Base-by-base conservation (phyloP, 495 filamentous ascomycete species). In the Pyronema domesticum region DNA sequence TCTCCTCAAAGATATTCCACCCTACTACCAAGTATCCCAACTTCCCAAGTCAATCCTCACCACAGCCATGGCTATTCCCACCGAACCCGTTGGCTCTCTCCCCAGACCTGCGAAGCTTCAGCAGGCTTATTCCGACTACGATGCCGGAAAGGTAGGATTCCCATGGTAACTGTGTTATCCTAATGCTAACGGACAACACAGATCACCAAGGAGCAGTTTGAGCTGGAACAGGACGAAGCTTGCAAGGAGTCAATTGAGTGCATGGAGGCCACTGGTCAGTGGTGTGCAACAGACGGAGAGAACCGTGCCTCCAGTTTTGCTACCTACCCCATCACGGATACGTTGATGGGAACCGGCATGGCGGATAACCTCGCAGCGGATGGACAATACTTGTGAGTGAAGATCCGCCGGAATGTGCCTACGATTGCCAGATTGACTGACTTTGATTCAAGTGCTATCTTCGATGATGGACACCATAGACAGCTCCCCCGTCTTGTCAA, bases 391-490 rank as follows among this genome's bases (percentile, higher is more conserved):
- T 72, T 72, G 61, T 63, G 35, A 30, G 57, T 60, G 14, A 15
- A n/a, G n/a, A n/a, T 47, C 30, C 54, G 55, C 35, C 19, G 15
- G 7, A 36, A 9, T 34, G 40, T 11, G 23, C 48, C 11, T 42
- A 18, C 17, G 36, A 23, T 51, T 10, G 8, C 19, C 14, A 18
- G 39, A 18, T 37, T 53, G 23, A 53, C 50, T n/a, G 17, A 43
- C 17, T 23, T 36, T 34, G 11, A 35, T 50, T 34, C n/a, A 13
- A 65, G 58, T 46, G 65, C 70, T 9, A 70, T 72, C 34, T 72
- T 72, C 48, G 70, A 72, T 56, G 70, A 72, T 40, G 70, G 58
- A 6, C 70, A 72, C 52, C 66, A 70, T 51, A 56, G 70, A 15
- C 70, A 71, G 46, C 58, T 72, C 33, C 70, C 70, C 6, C 62